Evolutionary conservation across 2,329 filamentous ascomycete genomes (phyloP).

Genomic region (Monosporascus ibericus): DNA sequence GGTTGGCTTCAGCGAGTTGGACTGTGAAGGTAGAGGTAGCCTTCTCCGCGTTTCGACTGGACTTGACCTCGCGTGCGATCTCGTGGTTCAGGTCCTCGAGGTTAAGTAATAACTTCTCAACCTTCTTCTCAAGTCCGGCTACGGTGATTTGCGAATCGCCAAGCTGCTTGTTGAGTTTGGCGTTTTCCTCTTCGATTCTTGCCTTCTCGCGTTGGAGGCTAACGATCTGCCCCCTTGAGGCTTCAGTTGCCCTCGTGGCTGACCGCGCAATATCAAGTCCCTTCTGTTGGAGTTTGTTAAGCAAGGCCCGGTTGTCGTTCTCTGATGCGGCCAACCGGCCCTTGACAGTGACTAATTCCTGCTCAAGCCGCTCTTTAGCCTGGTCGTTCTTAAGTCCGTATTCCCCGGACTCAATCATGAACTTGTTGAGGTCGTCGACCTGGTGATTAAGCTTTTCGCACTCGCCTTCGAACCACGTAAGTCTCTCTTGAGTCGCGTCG

Average conservation of each 20-base stretch:
- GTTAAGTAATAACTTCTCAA: slow-evolving; percentile 83
- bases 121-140: slow-evolving; percentile 83
- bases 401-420: slow-evolving; percentile 82
- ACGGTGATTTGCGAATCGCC: slow-evolving; percentile 79
- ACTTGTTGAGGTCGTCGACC: slow-evolving; percentile 78
- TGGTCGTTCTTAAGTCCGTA: slow-evolving; percentile 89
- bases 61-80: slow-evolving; percentile 82
- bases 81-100: slow-evolving; percentile 92
- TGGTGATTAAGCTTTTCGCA: slow-evolving; percentile 69
- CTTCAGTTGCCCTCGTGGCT: slow-evolving; percentile 78
- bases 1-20: slow-evolving; percentile 83
- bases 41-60: slow-evolving; percentile 85
- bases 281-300: slow-evolving; percentile 97
- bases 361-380: slow-evolving; percentile 86
- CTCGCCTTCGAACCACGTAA: slow-evolving; percentile 75
- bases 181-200: slow-evolving; percentile 75
- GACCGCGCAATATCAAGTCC: slow-evolving; percentile 92
- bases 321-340: slow-evolving; percentile 86
- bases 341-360: slow-evolving; percentile 85
- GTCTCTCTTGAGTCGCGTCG: slow-evolving; percentile 67
- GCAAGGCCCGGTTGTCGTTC: slow-evolving; percentile 89
- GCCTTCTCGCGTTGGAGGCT: slow-evolving; percentile 78
- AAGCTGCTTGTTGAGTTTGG: slow-evolving; percentile 74
- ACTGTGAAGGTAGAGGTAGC: slow-evolving; percentile 71
- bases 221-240: slow-evolving; percentile 68